Evolutionary conservation across 441 rosid genomes (phyloP), one percentile per base, ranked within the genome.

Genomic region (Jatropha multifida): DNA sequence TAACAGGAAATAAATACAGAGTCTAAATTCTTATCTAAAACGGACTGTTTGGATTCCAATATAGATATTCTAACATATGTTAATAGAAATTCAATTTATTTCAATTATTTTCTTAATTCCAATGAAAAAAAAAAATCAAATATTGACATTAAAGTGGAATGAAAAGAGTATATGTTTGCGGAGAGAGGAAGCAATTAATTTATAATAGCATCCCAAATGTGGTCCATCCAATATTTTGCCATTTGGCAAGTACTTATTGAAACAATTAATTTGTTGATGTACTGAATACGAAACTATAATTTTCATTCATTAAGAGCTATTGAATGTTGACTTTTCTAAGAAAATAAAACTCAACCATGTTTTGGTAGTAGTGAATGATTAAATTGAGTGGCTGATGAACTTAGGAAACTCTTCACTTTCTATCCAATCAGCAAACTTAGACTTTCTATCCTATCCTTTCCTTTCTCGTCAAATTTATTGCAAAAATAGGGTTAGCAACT

Each of bases 321-420:
- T 75, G 72, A 74, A 74, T 11, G 49, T 67, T 58, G 71, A 66
- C 44, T 65, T 65, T 67, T 48, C 48, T 67, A 23, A 54, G 23
- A 54, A 54, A 54, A 54, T 3, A 58, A 58, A 7, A 58, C 32
- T 9, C 61, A 58, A 58, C 32, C 61, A 58, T 10, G 61, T 14
- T 58, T 58, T 58, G 13, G 61, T 58, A 54, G 12, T 4, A 10
- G 4, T 58, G 58, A 20, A 58, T 58, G 61, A 54, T 54, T 18
- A n/a, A 15, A n/a, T 54, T 26, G 20, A 9, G 69, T 49, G 37
- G n/a, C n/a, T 37, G 37, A 48, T 66, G 37, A 67, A 27, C 71
- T 26, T 48, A 0, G 71, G 23, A 48, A 67, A 48, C 6, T 48
- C 18, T 26, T 13, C 40, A 23, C 40, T 32, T n/a, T n/a, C 69